Conservation (phyloP, 768 basidiomycete species). For the Crassisporium funariophilum region DNA sequence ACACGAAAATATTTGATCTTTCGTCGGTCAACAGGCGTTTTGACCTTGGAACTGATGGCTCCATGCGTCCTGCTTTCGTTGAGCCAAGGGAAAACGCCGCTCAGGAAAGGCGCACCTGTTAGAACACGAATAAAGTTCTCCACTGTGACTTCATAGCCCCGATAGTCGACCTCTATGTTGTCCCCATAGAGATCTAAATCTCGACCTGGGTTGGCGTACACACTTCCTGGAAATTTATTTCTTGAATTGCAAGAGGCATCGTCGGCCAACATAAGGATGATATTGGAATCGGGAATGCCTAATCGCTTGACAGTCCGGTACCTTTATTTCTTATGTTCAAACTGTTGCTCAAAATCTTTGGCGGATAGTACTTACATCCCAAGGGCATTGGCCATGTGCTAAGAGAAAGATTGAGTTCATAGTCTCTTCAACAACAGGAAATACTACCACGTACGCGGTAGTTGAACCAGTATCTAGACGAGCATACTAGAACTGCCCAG, state of each 20-base stretch:
- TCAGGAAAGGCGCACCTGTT: conserved; percentile 62
- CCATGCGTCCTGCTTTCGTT: conserved; percentile 67
- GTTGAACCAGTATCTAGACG: conserved; percentile 98
- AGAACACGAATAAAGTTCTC: conserved; percentile 93
- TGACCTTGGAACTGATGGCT: conserved; percentile 82
- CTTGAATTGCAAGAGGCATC: conserved; percentile 93
- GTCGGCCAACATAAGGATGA: conserved; percentile 98
- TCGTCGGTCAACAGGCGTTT: conserved; percentile 93
- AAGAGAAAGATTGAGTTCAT: conserved; percentile 6
- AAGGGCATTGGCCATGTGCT: conserved; percentile 99
- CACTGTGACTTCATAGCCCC: conserved; percentile 97
- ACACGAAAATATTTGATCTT: conserved; percentile 91
- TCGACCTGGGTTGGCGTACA: conserved; percentile 86
- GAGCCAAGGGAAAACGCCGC: not conserved
- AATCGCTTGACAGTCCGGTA: conserved; percentile 98
- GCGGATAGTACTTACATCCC: conserved; percentile 72
- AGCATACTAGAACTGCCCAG: conserved; percentile 96
- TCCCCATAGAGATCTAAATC: conserved; percentile 92
- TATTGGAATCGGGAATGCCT: conserved; percentile 97
- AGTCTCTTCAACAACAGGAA: not conserved
- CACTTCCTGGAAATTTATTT: conserved; percentile 89
- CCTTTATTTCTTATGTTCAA: conserved; percentile 43
- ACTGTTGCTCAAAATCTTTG: not conserved
- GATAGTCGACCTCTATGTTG: conserved; percentile 96
- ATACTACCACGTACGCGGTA: conserved; percentile 69